These are phyloP conservation scores for Coniochaeta prunicola DNA, from an alignment of 2,329 filamentous ascomycete species.

Conservation along the genomic window DNA sequence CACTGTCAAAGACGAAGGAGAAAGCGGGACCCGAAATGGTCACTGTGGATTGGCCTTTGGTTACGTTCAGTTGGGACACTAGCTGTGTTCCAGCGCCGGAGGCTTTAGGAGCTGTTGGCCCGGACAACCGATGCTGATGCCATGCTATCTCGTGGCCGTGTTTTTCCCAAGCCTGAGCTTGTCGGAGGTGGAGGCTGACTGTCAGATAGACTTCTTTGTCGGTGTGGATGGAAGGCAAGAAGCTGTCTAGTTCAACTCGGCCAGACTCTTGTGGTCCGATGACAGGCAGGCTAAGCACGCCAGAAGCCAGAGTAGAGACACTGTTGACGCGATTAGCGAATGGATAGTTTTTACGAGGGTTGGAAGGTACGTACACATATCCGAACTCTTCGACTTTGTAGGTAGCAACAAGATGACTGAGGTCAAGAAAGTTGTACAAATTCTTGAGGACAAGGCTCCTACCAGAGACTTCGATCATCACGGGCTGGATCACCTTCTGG, in stretches of 20 bases:
- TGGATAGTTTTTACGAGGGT: background rate
- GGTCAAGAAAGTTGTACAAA: slow-evolving; percentile 39
- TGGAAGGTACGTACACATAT: slow-evolving; percentile 26
- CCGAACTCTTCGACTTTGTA: slow-evolving; percentile 37
- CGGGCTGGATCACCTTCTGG: slow-evolving; percentile 51
- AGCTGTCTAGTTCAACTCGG: slow-evolving; percentile 24
- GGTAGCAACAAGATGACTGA: slow-evolving; percentile 32
- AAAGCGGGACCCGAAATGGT: slow-evolving; percentile 25
- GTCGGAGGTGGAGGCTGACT: slow-evolving; percentile 33
- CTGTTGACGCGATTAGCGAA: slow-evolving; percentile 7
- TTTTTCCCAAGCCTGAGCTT: slow-evolving; percentile 41
- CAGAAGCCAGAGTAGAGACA: slow-evolving; percentile 21
- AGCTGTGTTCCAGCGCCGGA: slow-evolving; percentile 3
- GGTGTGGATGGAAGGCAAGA: slow-evolving; percentile 18
- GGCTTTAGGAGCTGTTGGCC: background rate
- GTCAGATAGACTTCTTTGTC: slow-evolving; percentile 35
- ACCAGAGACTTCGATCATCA: slow-evolving; percentile 31
- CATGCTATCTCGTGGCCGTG: slow-evolving; percentile 48
- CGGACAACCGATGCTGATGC: slow-evolving; percentile 36
- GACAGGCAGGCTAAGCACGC: slow-evolving; percentile 30
- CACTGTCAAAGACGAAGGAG: slow-evolving; percentile 35
- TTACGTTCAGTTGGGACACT: slow-evolving; percentile 15
- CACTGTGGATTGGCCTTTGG: slow-evolving; percentile 15
- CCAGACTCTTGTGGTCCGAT: slow-evolving; percentile 29
- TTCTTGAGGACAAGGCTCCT: slow-evolving; percentile 35